Percentiles rank a stretch among this genome's conserved stretches.
These are phyloP conservation scores for Willaertia magna DNA, from an alignment of 208 protist genomes.

Conservation along the genomic window DNA sequence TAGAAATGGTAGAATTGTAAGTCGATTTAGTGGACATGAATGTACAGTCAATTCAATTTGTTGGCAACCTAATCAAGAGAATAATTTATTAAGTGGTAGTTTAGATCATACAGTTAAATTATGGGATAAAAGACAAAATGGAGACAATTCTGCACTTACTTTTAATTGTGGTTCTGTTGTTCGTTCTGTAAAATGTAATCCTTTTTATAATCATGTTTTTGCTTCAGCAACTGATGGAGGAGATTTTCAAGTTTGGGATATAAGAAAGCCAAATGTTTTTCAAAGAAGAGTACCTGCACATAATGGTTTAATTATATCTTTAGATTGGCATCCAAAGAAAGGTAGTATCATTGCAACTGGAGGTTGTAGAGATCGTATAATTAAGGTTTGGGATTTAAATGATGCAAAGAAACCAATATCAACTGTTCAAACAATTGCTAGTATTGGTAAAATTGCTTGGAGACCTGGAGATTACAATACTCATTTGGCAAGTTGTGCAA, in stretches of 20 bases:
- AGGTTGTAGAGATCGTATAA: neutral
- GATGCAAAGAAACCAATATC: neutral
- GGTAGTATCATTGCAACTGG: neutral
- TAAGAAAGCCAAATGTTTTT: neutral
- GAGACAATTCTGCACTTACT: neutral
- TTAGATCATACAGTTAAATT: neutral
- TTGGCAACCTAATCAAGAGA: neutral
- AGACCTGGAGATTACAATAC: neutral
- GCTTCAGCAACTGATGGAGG: neutral
- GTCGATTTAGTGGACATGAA: neutral
- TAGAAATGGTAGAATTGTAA: neutral
- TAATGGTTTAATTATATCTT: neutral
- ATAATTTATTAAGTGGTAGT: neutral
- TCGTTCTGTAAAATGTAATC: neutral
- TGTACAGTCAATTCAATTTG: neutral
- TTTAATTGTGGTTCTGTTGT: neutral
- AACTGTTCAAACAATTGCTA: constrained; percentile 2
- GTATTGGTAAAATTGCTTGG: neutral
- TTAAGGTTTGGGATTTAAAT: neutral
- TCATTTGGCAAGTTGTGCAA: neutral
- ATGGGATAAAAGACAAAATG: neutral
- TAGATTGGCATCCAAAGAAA: constrained; percentile 7
- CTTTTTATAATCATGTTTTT: neutral
- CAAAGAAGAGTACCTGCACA: neutral
- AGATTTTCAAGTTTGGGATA: constrained; percentile 3